These are phyloP conservation scores for Boletellus sp. DNA, from an alignment of 768 basidiomycete genomes.

Conservation along the genomic window DNA sequence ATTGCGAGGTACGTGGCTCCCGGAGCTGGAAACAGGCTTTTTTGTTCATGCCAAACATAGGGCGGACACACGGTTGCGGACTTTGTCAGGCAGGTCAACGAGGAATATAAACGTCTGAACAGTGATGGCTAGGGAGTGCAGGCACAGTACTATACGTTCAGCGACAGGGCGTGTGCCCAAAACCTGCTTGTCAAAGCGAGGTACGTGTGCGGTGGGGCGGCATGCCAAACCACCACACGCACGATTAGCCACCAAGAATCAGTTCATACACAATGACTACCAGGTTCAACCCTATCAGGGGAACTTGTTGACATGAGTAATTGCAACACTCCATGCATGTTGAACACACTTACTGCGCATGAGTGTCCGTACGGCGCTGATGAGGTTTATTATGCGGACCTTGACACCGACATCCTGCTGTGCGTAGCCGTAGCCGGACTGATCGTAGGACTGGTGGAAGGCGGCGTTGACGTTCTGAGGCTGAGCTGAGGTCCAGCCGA, in stretches of 20 bases:
- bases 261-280: slow-evolving; percentile 86
- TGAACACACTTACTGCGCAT: slow-evolving; percentile 81
- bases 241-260: slow-evolving; percentile 51
- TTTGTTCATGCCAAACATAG: slow-evolving; percentile 38
- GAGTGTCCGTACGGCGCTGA: slow-evolving; percentile 91
- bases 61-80: slow-evolving; percentile 70
- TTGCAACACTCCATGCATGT: slow-evolving; percentile 10
- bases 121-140: slow-evolving; percentile 21
- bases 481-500: slow-evolving; percentile 83
- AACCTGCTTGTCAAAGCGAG: slow-evolving; percentile 14
- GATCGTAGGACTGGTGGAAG: slow-evolving; percentile 69
- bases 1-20: slow-evolving; percentile 61
- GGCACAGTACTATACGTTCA: slow-evolving; percentile 5
- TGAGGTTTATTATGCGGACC: slow-evolving; percentile 84
- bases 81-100: slow-evolving; percentile 74
- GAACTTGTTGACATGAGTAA: slow-evolving; percentile 55
- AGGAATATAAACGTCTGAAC: slow-evolving; percentile 69
- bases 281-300: slow-evolving; percentile 84
- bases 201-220: slow-evolving; percentile 10
- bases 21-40: slow-evolving; percentile 20
- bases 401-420: slow-evolving; percentile 71
- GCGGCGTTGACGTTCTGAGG: slow-evolving; percentile 51
- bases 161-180: slow-evolving; percentile 4
- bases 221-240: slow-evolving; percentile 14
- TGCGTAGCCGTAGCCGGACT: slow-evolving; percentile 52